Conservation (phyloP, 108 stramenopile genomes). For the Asterionellopsis glacialis region DNA sequence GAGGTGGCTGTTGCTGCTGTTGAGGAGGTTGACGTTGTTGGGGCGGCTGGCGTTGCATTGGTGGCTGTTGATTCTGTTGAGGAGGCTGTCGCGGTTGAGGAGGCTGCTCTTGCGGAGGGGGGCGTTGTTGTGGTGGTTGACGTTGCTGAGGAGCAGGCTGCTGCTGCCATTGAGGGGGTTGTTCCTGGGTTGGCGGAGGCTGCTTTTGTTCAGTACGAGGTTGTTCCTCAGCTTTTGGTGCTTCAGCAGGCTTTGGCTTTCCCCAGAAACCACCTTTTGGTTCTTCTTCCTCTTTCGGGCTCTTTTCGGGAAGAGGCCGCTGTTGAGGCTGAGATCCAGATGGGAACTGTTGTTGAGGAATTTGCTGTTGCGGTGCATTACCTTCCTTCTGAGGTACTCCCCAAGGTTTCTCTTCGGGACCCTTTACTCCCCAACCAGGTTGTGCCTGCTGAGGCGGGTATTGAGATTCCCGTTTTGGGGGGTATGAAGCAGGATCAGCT, state of each 20-base stretch:
- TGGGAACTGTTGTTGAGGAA: neutral
- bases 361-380: neutral
- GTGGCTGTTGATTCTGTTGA: slow-evolving; percentile 1
- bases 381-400: neutral
- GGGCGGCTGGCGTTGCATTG: neutral
- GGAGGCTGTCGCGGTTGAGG: neutral
- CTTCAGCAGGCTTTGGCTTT: neutral
- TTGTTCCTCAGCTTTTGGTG: neutral
- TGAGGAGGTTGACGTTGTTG: slow-evolving; percentile 14
- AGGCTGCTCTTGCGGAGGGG: slow-evolving; percentile 3
- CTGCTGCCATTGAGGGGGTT: slow-evolving; percentile 13
- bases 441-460: neutral
- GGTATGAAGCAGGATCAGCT: neutral
- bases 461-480: neutral
- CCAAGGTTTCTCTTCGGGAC: neutral
- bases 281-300: neutral
- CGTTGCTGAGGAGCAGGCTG: neutral
- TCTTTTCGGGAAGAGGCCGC: neutral
- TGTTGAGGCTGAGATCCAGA: neutral
- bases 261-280: neutral
- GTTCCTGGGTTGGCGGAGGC: slow-evolving; percentile 5
- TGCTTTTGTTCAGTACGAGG: slow-evolving; percentile 4
- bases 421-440: neutral
- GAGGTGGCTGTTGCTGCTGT: slow-evolving; percentile 13
- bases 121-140: neutral